These are phyloP conservation scores for Yarrowia deformans DNA, from an alignment of 805 yeast species.

Conservation along the genomic window DNA sequence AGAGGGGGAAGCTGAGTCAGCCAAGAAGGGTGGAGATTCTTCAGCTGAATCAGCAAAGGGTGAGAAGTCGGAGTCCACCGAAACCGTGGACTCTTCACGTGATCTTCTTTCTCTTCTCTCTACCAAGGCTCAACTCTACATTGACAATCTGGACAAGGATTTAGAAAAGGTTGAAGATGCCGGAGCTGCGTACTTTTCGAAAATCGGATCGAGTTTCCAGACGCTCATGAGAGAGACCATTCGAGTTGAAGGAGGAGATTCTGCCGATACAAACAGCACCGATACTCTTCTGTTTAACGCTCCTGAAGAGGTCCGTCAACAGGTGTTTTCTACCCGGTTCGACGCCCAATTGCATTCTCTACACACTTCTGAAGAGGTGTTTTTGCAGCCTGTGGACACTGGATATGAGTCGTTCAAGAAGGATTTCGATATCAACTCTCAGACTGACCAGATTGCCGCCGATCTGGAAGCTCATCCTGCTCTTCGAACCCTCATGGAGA, in stretches of 20 bases:
- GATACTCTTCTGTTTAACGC: conserved; percentile 55
- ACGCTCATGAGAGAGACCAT: conserved; percentile 56
- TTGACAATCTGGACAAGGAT: conserved; percentile 76
- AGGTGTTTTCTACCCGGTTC: conserved; percentile 59
- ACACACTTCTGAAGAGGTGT: conserved; percentile 58
- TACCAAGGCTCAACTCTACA: conserved; percentile 61
- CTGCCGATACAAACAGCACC: conserved; percentile 49
- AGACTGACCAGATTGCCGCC: conserved; percentile 60
- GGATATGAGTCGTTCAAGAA: conserved; percentile 51
- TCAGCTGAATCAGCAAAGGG: background rate
- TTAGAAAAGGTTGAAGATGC: conserved; percentile 74
- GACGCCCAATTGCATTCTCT: conserved; percentile 68
- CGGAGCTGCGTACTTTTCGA: conserved; percentile 67
- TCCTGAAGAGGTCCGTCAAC: conserved; percentile 51
- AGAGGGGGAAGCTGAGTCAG: background rate
- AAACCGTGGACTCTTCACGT: conserved; percentile 27
- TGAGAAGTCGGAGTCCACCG: background rate
- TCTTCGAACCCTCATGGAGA: conserved; percentile 62
- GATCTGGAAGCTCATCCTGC: conserved; percentile 60
- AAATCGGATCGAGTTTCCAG: conserved; percentile 58
- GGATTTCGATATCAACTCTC: conserved; percentile 56
- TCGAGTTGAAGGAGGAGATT: conserved; percentile 46
- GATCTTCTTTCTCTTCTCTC: conserved; percentile 34
- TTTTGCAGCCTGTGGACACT: conserved; percentile 50
- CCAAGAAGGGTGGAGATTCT: background rate